A percentile compares a stretch with the other conserved stretches of the same genome.
Conservation (phyloP, 2,329 filamentous ascomycete genomes). For the Xylaria polymorpha region DNA sequence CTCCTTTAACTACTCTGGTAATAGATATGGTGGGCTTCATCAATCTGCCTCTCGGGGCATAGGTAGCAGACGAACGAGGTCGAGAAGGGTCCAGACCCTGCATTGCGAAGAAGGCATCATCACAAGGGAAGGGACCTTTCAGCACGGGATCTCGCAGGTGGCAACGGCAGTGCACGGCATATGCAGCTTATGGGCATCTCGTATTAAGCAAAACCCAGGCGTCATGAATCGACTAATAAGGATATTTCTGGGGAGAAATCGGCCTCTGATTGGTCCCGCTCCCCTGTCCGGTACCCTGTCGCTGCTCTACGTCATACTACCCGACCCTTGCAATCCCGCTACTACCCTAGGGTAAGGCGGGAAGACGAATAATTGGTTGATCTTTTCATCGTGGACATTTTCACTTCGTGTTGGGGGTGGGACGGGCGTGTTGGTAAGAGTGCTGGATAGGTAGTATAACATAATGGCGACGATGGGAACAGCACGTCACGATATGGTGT, state of each 20-base stretch:
- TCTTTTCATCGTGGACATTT: background rate
- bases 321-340: slow-evolving; percentile 9
- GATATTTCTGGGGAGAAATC: background rate
- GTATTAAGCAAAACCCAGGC: slow-evolving; percentile 24
- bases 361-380: background rate
- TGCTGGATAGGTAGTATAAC: background rate
- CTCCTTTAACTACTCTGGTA: background rate
- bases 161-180: slow-evolving; percentile 14
- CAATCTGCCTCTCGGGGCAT: too few species aligned
- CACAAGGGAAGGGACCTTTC: background rate
- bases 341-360: background rate
- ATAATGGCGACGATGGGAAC: slow-evolving; percentile 3
- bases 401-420: background rate
- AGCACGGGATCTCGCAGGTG: slow-evolving; percentile 21
- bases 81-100: slow-evolving; percentile 11
- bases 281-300: slow-evolving; percentile 15
- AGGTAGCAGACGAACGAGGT: background rate
- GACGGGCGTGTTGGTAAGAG: background rate
- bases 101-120: background rate
- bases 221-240: slow-evolving; percentile 5
- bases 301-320: slow-evolving; percentile 31
- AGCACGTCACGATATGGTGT: slow-evolving; percentile 24
- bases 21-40: background rate
- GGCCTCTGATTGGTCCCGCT: slow-evolving; percentile 9
- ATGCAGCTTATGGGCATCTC: slow-evolving; percentile 26